Base-by-base conservation (phyloP, 306 rosid genomes). In the Trifolium fragiferum region DNA sequence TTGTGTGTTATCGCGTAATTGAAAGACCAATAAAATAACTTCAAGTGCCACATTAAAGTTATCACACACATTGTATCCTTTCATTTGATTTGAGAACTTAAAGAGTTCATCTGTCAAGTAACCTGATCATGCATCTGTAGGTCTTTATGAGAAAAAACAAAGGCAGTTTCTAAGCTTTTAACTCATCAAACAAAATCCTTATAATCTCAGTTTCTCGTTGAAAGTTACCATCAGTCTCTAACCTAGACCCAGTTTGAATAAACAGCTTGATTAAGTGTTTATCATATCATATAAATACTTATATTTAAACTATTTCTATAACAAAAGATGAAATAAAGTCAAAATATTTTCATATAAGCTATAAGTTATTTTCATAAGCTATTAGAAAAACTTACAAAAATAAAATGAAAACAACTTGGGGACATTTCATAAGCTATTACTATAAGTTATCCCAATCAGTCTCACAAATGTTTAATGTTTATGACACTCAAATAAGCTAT, bases 51-150 rank as follows among this genome's bases (percentile, higher is more conserved):
- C 33, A 27, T 66, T 55, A 23, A 49, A 49, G 53, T 46, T 10
- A 20, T 41, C 18, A 57, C 3, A 58, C 32, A 57, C 10, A 58
- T 10, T 43, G 15, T 51, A 50, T 38, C 64, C 23, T 66, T 76
- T 40, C 46, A 66, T 53, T 66, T 38, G 35, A 66, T 25, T 76
- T 38, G 21, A 30, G 35, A 43, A 50, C 50, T 32, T 57, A 57
- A 76, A 8, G 58, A 25, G 59, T 40, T 66, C 67, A 53, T 21
- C 27, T 30, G 5, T 75, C 72, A 35, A 65, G 19, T 30, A 50
- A 76, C 47, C 25, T 57, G 50, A 66, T 54, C 80, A 76, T 54
- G n/a, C 57, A 65, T 10, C 53, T 64, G 8, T 10, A 51, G 64
- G 72, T 49, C 64, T 44, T 44, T 44, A 13, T 44, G n/a, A 44